These are phyloP conservation scores for Pichia kudriavzevii DNA, from an alignment of 1,139 yeast genomes.

Conservation along the genomic window DNA sequence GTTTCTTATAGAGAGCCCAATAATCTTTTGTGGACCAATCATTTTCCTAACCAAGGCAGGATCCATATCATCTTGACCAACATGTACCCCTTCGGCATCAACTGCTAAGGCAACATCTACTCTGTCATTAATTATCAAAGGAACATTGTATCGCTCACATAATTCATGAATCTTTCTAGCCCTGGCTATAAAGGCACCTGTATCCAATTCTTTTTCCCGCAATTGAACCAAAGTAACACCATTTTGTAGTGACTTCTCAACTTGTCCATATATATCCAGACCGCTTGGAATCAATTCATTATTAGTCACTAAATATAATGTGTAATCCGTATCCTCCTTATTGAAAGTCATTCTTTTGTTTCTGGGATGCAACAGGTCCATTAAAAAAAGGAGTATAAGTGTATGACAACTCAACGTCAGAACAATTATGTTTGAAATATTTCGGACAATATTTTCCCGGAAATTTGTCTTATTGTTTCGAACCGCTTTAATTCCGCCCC, in stretches of 20 bases:
- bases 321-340: conserved; percentile 37
- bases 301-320: conserved; percentile 76
- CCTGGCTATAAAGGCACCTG: conserved; percentile 56
- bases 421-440: too few relatives aligned
- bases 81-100: conserved; percentile 78
- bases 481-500: too few relatives aligned
- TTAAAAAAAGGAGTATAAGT: neutral
- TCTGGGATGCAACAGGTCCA: too few relatives aligned
- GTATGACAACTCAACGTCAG: too few relatives aligned
- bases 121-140: conserved; percentile 80
- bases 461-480: too few relatives aligned
- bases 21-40: conserved; percentile 64
- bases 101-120: conserved; percentile 86
- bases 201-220: conserved; percentile 70
- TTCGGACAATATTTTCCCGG: too few relatives aligned
- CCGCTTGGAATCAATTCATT: conserved; percentile 66
- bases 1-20: conserved; percentile 72
- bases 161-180: conserved; percentile 57
- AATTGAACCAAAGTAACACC: conserved; percentile 82
- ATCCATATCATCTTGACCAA: conserved; percentile 90
- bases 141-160: conserved; percentile 55
- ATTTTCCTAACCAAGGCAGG: conserved; percentile 51
- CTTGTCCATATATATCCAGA: conserved; percentile 51
- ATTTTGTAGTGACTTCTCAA: conserved; percentile 51
- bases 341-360: neutral